Percentiles rank a stretch among this genome's conserved stretches.
Evolutionary conservation across 768 basidiomycete genomes (phyloP).

Genomic region (Leccinum ochraceum): DNA sequence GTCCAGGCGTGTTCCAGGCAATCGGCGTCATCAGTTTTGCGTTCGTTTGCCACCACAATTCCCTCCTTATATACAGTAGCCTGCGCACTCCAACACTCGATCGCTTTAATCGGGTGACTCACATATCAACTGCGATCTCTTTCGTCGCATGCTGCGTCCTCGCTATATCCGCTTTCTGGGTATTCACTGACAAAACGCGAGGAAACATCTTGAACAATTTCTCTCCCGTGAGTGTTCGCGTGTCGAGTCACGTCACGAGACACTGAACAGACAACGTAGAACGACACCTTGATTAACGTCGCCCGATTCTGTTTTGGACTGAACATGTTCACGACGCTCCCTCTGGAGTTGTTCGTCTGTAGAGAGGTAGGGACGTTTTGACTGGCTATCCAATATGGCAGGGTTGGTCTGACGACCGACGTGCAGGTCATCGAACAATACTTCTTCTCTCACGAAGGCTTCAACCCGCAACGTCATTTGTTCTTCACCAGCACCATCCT

Average conservation of each 20-base stretch:
- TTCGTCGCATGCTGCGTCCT: conserved; percentile 83
- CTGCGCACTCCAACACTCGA: conserved; percentile 92
- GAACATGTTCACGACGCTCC: conserved; percentile 98
- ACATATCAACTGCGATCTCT: conserved; percentile 84
- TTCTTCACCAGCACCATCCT: conserved; percentile 89
- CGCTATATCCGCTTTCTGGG: conserved; percentile 81
- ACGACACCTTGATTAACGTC: conserved; percentile 89
- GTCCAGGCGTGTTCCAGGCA: conserved; percentile 86
- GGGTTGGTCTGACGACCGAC: conserved; percentile 4
- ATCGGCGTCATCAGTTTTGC: conserved; percentile 98
- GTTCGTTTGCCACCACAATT: conserved; percentile 98
- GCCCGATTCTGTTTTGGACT: conserved; percentile 93
- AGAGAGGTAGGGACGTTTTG: conserved; percentile 63
- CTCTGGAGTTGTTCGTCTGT: conserved; percentile 95
- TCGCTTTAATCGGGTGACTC: conserved; percentile 89
- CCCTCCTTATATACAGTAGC: conserved; percentile 93
- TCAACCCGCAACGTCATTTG: conserved; percentile 80
- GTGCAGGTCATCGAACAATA: conserved; percentile 89
- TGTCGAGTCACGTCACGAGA: background rate
- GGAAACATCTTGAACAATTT: conserved; percentile 99
- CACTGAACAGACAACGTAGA: conserved; percentile 39
- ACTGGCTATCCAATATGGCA: background rate
- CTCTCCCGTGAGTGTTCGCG: conserved; percentile 49
- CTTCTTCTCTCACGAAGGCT: conserved; percentile 89
- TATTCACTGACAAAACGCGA: conserved; percentile 88